Evolutionary conservation across 2,329 filamentous ascomycete genomes (phyloP).

Genomic region (Thyridium curvatum): DNA sequence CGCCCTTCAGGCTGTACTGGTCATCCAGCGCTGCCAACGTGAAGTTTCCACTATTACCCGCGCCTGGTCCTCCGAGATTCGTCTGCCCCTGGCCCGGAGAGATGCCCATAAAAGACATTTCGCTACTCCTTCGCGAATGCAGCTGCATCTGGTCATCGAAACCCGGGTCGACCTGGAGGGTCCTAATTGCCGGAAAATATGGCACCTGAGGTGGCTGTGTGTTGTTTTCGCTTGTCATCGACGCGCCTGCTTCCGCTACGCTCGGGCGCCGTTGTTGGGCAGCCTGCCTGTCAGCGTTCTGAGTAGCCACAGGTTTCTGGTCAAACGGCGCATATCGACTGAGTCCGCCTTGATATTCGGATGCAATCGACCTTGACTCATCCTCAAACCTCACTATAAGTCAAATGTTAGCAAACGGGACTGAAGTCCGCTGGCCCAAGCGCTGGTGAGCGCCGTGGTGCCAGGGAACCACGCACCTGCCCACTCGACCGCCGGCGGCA

Average conservation of each 20-base stretch:
- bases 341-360: slow-evolving; percentile 77
- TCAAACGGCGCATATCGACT: slow-evolving; percentile 61
- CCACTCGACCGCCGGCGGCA: slow-evolving; percentile 59
- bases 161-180: slow-evolving; percentile 1
- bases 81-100: neutral
- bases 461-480: slow-evolving; percentile 38
- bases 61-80: neutral
- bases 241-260: too few species aligned
- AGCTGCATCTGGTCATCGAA: slow-evolving; percentile 9
- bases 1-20: slow-evolving; percentile 17
- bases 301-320: slow-evolving; percentile 17
- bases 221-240: neutral
- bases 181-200: neutral
- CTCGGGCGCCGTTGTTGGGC: slow-evolving; percentile 13
- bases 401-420: neutral
- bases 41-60: slow-evolving; percentile 1
- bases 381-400: slow-evolving; percentile 68
- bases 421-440: too few species aligned
- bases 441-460: too few species aligned
- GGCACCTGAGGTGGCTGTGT: neutral
- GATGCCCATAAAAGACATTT: slow-evolving; percentile 14
- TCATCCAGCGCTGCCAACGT: slow-evolving; percentile 8
- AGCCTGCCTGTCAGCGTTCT: slow-evolving; percentile 1
- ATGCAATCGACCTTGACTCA: slow-evolving; percentile 84
- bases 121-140: slow-evolving; percentile 18